These are phyloP conservation scores for Fusarium aywerte DNA, from an alignment of 2,329 filamentous ascomycete genomes.

Conservation along the genomic window DNA sequence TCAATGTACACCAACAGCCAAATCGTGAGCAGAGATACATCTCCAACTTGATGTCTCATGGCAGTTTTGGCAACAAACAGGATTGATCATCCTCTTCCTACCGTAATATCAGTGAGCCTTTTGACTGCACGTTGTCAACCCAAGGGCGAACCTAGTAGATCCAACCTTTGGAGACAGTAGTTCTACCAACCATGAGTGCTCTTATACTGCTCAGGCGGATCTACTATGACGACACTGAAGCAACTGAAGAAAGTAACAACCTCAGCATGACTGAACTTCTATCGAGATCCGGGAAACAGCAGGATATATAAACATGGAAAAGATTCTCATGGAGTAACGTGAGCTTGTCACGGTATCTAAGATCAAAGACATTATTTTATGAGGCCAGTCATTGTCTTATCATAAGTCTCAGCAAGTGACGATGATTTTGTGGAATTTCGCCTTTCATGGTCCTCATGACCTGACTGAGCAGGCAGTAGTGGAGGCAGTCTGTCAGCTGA, in stretches of 20 bases:
- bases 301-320: slow-evolving; percentile 18
- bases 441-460: slow-evolving; percentile 8
- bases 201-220: slow-evolving; percentile 27
- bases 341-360: slow-evolving; percentile 36
- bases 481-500: background rate
- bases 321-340: slow-evolving; percentile 26
- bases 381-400: slow-evolving; percentile 28
- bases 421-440: slow-evolving; percentile 2
- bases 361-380: slow-evolving; percentile 24
- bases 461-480: background rate
- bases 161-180: background rate
- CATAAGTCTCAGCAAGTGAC: slow-evolving; percentile 20
- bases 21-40: slow-evolving; percentile 7
- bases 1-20: slow-evolving; percentile 14
- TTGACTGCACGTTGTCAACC: slow-evolving; percentile 23
- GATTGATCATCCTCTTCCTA: slow-evolving; percentile 1
- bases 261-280: slow-evolving; percentile 29
- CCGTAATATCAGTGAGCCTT: slow-evolving; percentile 4
- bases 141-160: slow-evolving; percentile 6
- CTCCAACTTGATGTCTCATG: background rate
- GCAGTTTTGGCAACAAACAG: slow-evolving; percentile 10
- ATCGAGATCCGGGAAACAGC: slow-evolving; percentile 11
- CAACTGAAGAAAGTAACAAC: slow-evolving; percentile 6
- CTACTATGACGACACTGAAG: slow-evolving; percentile 38
- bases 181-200: slow-evolving; percentile 1